Percentiles rank a stretch among this genome's conserved stretches.
These are phyloP conservation scores for Boechera retrofracta DNA, from an alignment of 345 rosid species.

Conservation along the genomic window DNA sequence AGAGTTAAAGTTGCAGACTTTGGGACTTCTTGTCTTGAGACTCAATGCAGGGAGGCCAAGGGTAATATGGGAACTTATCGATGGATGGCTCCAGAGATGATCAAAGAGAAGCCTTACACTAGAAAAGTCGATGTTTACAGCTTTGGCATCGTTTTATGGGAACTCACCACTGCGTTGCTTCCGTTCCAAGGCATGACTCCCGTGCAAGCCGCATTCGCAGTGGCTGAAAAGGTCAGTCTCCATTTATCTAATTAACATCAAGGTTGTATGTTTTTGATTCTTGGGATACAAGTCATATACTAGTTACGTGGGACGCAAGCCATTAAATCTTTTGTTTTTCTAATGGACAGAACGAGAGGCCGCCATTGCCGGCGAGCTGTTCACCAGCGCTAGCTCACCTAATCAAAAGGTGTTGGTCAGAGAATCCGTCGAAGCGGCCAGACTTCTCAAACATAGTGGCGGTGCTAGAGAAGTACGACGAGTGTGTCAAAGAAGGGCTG, in stretches of 20 bases:
- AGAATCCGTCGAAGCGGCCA: constrained; percentile 84
- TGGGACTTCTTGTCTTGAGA: constrained; percentile 94
- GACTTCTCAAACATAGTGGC: constrained; percentile 87
- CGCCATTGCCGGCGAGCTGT: constrained; percentile 90
- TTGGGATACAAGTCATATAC: constrained; percentile 2
- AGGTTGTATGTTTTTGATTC: neutral
- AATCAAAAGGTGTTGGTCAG: constrained; percentile 94
- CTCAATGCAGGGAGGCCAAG: constrained; percentile 83
- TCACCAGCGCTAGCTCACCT: constrained; percentile 88
- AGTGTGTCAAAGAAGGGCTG: constrained; percentile 86
- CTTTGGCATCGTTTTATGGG: constrained; percentile 97
- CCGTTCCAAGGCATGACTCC: constrained; percentile 99
- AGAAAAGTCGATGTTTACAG: constrained; percentile 97
- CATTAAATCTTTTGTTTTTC: neutral
- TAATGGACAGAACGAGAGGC: constrained; percentile 74
- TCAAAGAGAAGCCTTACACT: constrained; percentile 89
- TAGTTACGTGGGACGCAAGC: too few relatives aligned
- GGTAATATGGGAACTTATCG: constrained; percentile 98
- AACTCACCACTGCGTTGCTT: constrained; percentile 95
- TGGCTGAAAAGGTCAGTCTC: constrained; percentile 85
- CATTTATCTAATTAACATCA: neutral
- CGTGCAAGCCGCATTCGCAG: constrained; percentile 98
- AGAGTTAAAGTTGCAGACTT: constrained; percentile 96
- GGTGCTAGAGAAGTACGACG: constrained; percentile 79
- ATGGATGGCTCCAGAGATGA: constrained; percentile 99